A percentile compares a stretch with the other conserved stretches of the same genome.
Conservation (phyloP, 23 red algal species). For the Gracilariopsis chorda region DNA sequence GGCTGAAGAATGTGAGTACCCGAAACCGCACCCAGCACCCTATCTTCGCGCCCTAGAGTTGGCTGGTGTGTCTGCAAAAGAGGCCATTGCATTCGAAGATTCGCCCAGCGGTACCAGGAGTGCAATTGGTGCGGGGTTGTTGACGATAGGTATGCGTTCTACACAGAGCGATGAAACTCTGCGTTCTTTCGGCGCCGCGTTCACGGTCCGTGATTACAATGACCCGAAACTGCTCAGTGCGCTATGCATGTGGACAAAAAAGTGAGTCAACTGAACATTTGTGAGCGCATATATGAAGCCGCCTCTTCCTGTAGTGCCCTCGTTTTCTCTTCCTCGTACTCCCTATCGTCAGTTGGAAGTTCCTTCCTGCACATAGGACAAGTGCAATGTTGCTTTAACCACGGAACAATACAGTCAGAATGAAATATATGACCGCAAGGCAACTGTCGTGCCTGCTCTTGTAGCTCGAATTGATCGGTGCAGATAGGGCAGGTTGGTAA, state of each 20-base stretch:
- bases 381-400: conserved; percentile 41
- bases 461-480: conserved; percentile 31
- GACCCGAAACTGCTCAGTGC: conserved; percentile 30
- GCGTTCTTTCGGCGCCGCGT: conserved; percentile 37
- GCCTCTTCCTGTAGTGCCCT: neutral
- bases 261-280: conserved; percentile 48
- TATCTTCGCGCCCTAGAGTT: conserved; percentile 40
- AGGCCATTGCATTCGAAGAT: conserved; percentile 69
- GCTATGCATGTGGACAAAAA: conserved; percentile 15
- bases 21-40: conserved; percentile 64
- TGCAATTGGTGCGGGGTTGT: conserved; percentile 46
- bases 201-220: conserved; percentile 53
- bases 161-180: conserved; percentile 49
- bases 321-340: conserved; percentile 45
- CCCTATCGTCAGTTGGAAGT: conserved; percentile 37
- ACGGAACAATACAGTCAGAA: conserved; percentile 39
- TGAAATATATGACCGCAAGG: conserved; percentile 52
- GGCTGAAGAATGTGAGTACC: conserved; percentile 42
- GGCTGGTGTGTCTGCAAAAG: conserved; percentile 24
- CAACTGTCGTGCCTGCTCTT: neutral
- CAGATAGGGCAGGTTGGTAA: conserved; percentile 30
- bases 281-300: conserved; percentile 16
- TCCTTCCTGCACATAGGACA: conserved; percentile 50
- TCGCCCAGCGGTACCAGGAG: conserved; percentile 45
- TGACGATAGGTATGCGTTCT: conserved; percentile 57